Percentiles rank a stretch among this genome's conserved stretches.
Evolutionary conservation across 1,284 basidiomycete species (phyloP).

Genomic region (Erythrobasidium hasegawianum): DNA sequence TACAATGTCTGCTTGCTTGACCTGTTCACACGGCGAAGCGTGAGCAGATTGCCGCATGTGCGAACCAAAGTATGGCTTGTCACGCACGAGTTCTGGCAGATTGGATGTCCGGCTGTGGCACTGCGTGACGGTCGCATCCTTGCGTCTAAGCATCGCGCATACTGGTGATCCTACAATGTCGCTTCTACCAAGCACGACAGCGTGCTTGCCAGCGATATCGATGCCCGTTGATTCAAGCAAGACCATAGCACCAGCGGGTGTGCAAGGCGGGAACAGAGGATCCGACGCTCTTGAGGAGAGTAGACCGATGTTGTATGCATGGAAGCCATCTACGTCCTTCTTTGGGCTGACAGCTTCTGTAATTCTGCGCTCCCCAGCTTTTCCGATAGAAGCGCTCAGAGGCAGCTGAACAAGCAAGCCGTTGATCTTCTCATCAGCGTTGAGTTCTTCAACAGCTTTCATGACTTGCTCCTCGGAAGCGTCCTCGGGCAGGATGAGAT

Average conservation of each 20-base stretch:
- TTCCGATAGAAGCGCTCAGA: conserved; percentile 74
- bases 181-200: conserved; percentile 91
- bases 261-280: conserved; percentile 92
- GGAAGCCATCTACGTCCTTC: conserved; percentile 99
- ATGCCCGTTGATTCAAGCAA: conserved; percentile 82
- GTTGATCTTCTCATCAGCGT: conserved; percentile 74
- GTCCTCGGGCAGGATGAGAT: conserved; percentile 59
- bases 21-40: no score
- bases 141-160: conserved; percentile 78
- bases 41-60: neutral
- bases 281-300: conserved; percentile 84
- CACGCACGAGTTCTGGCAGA: conserved; percentile 67
- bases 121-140: conserved; percentile 95
- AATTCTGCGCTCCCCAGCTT: conserved; percentile 81
- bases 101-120: conserved; percentile 88
- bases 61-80: conserved; percentile 4
- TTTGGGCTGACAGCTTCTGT: conserved; percentile 90
- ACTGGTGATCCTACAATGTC: conserved; percentile 98
- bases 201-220: conserved; percentile 68
- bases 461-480: conserved; percentile 73
- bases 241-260: conserved; percentile 86
- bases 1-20: conserved; percentile 83
- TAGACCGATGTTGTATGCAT: conserved; percentile 97
- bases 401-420: conserved; percentile 98
- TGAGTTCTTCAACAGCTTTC: conserved; percentile 72